Evolutionary conservation across 257 asterid genomes (phyloP).

Genomic region (Solanum arcanum): DNA sequence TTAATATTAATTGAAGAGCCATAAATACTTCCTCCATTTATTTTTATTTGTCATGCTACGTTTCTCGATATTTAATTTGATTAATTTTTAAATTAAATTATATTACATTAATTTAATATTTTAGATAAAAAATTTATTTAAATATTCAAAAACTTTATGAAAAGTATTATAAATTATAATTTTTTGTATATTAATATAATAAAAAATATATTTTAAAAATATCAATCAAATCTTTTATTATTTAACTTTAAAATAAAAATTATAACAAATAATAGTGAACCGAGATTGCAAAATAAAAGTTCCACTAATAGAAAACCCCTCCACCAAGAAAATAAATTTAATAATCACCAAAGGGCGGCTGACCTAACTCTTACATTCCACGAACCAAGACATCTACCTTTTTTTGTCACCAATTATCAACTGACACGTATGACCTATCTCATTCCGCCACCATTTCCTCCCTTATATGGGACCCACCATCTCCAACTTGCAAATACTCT

Average conservation of each 20-base stretch:
- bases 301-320: background rate
- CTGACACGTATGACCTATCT: background rate
- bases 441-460: background rate
- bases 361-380: constrained; percentile 33
- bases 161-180: no score
- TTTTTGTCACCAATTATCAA: background rate
- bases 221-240: fast-evolving
- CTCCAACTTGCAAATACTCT: background rate
- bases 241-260: no score
- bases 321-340: constrained; percentile 31
- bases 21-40: no score
- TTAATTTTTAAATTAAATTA: no score
- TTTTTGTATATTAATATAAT: no score
- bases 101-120: no score
- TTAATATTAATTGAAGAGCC: no score
- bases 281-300: background rate
- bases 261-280: fast-evolving
- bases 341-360: constrained; percentile 18
- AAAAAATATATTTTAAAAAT: no score
- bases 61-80: no score
- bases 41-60: no score
- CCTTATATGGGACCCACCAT: background rate
- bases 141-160: fast-evolving
- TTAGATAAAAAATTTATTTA: no score
- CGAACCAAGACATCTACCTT: constrained; percentile 29